These are phyloP conservation scores for Xanthoceras sorbifolium DNA, from an alignment of 345 rosid species.

Conservation along the genomic window DNA sequence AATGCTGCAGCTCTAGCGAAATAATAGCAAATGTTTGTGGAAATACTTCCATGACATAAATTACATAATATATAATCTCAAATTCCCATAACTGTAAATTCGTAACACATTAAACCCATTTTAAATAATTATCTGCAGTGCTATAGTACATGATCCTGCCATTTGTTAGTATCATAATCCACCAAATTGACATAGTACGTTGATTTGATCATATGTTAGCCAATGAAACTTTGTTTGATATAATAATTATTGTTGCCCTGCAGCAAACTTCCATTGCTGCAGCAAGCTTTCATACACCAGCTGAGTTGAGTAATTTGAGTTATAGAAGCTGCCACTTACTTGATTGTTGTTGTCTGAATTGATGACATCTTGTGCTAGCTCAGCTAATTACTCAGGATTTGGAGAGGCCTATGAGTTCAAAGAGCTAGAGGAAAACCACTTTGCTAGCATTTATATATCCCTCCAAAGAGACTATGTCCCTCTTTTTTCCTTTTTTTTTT, in stretches of 20 bases:
- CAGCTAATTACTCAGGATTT: neutral
- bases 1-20: neutral
- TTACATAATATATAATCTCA: neutral
- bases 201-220: neutral
- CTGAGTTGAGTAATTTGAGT: neutral
- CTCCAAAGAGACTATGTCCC: neutral
- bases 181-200: neutral
- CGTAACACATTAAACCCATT: neutral
- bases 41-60: neutral
- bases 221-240: too few relatives aligned
- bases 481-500: neutral
- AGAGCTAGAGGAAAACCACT: neutral
- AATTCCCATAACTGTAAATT: neutral
- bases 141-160: neutral
- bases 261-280: neutral
- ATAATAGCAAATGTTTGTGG: neutral
- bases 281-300: neutral
- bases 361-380: neutral
- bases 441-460: neutral
- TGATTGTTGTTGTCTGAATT: neutral
- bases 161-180: neutral
- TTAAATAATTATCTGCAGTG: neutral
- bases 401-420: neutral
- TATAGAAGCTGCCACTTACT: neutral
- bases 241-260: neutral